phyloP scores from a whole-genome alignment of 208 protist genomes.

The Wallacemonas sp. region DNA sequence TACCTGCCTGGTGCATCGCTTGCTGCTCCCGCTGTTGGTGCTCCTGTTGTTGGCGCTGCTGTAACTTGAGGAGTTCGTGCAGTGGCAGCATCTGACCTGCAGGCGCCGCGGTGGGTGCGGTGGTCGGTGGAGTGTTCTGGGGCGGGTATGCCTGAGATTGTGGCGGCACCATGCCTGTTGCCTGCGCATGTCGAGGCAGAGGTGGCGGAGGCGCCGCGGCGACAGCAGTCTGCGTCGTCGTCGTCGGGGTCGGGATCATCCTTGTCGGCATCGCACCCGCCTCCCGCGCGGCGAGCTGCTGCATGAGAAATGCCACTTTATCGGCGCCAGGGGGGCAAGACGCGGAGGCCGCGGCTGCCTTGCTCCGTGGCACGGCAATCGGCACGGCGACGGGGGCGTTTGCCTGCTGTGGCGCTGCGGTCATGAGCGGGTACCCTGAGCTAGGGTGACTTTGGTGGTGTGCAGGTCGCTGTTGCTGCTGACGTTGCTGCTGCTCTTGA shows the following conservation, averaged over 20 bases:
- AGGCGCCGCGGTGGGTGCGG: not conserved
- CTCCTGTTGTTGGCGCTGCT: constrained; percentile 21
- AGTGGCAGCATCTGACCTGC: not conserved
- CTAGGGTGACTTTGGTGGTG: constrained; percentile 16
- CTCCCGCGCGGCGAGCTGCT: no score
- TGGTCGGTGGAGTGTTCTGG: not conserved
- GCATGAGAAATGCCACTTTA: no score
- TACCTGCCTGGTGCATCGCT: not conserved
- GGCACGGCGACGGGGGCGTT: not conserved
- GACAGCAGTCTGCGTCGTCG: no score
- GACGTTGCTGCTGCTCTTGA: constrained; percentile 20
- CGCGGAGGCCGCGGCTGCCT: no score
- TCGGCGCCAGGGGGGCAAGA: no score
- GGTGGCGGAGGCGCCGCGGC: no score
- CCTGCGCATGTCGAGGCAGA: not conserved
- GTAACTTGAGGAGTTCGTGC: not conserved
- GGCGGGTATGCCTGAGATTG: not conserved
- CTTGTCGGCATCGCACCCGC: no score
- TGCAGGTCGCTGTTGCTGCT: constrained; percentile 30
- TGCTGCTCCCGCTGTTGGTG: constrained; percentile 19
- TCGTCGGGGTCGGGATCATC: no score
- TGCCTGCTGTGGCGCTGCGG: constrained; percentile 6
- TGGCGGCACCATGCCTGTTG: no score
- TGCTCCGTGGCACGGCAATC: not conserved
- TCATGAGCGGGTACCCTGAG: not conserved